Conservation (phyloP, 371 early-diverging fungal species). For the Dichotomocladium elegans region DNA sequence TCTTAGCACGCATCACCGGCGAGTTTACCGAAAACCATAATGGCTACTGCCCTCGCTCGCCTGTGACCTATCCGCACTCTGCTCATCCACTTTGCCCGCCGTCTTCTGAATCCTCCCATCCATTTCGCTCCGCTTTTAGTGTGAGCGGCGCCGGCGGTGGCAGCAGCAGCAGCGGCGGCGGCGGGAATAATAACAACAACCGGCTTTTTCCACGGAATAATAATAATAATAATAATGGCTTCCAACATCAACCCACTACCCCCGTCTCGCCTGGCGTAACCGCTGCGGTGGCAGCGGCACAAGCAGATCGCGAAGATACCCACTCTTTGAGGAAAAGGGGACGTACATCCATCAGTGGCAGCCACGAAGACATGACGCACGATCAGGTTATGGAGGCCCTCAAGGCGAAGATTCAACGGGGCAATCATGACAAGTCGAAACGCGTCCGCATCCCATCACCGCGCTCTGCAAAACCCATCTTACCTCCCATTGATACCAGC, state of each 20-base stretch:
- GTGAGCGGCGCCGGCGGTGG: no score
- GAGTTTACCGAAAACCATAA: background rate
- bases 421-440: constrained; percentile 1
- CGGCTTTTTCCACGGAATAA: background rate
- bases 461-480: constrained; percentile 20
- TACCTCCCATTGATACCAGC: constrained; percentile 38
- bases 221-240: no score
- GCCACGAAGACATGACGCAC: constrained; percentile 17
- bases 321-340: background rate
- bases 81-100: constrained; percentile 38
- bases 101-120: background rate
- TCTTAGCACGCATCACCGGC: constrained; percentile 33
- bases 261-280: constrained; percentile 12
- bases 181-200: background rate
- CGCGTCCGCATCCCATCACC: constrained; percentile 11
- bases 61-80: constrained; percentile 32
- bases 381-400: constrained; percentile 45
- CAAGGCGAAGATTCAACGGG: constrained; percentile 42
- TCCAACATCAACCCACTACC: constrained; percentile 15
- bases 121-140: no score
- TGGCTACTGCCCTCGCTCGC: constrained; percentile 11
- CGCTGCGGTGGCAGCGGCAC: background rate
- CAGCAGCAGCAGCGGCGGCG: background rate
- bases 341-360: background rate
- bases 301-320: background rate